A percentile compares a stretch with the other conserved stretches of the same genome.
Evolutionary conservation across 768 basidiomycete genomes (phyloP).

Genomic region (Mycena belliarum): DNA sequence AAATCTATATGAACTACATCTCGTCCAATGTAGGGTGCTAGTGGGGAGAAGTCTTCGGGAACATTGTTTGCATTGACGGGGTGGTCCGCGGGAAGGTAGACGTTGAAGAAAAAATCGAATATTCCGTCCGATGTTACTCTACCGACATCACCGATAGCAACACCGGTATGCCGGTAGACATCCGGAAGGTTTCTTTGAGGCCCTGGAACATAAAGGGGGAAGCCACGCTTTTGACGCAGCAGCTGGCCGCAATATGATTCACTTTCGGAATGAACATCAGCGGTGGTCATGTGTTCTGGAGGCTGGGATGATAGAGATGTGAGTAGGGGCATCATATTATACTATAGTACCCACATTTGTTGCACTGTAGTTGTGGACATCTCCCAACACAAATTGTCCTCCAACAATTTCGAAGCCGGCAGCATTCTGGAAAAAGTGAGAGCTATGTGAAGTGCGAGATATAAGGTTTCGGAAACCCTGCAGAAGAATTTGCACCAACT

Average conservation of each 20-base stretch:
- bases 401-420: neutral
- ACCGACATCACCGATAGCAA: constrained; percentile 35
- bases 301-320: too few relatives aligned
- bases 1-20: neutral
- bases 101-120: constrained; percentile 29
- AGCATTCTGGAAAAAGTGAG: neutral
- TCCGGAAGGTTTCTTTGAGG: constrained; percentile 19
- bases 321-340: too few relatives aligned
- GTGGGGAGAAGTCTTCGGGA: constrained; percentile 26
- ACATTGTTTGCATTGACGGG: constrained; percentile 31
- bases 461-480: too few relatives aligned
- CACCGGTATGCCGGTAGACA: constrained; percentile 23
- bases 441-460: too few relatives aligned
- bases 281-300: too few relatives aligned
- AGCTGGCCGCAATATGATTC: neutral
- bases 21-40: neutral
- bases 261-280: neutral
- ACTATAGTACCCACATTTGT: too few relatives aligned
- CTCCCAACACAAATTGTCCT: neutral
- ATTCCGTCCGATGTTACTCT: constrained; percentile 28
- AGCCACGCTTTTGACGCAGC: constrained; percentile 23
- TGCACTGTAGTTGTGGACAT: neutral
- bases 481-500: too few relatives aligned
- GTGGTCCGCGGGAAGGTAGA: constrained; percentile 28
- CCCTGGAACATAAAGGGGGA: constrained; percentile 32